Percentiles rank a stretch among this genome's conserved stretches.
These are phyloP conservation scores for Tuber melanosporum DNA, from an alignment of 495 filamentous ascomycete genomes.

Conservation along the genomic window DNA sequence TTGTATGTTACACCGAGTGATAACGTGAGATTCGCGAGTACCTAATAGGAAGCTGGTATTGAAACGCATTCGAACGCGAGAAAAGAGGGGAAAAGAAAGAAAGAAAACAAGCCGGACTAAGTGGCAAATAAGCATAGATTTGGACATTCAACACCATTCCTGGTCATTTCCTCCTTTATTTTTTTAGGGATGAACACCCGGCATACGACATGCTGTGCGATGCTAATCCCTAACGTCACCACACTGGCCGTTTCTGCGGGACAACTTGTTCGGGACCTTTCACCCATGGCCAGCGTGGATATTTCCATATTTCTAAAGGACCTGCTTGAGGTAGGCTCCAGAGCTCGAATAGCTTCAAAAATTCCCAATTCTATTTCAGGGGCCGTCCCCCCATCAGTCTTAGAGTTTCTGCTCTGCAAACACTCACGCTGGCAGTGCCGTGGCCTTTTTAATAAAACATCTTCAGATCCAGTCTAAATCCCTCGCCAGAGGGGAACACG, in stretches of 20 bases:
- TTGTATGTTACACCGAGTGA: neutral
- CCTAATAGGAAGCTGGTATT: neutral
- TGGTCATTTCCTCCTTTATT: neutral
- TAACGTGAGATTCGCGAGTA: slow-evolving; percentile 3
- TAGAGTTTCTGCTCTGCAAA: neutral
- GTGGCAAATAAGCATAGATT: neutral
- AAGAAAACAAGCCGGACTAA: neutral
- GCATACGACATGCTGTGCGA: neutral
- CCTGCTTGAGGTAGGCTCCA: neutral
- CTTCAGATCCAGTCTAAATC: neutral
- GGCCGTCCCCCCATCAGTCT: neutral
- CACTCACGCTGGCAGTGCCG: neutral
- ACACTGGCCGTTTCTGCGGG: neutral
- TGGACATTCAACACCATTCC: neutral
- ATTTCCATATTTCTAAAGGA: neutral
- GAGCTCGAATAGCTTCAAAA: neutral
- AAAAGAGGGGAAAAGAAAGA: neutral
- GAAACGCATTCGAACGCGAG: neutral
- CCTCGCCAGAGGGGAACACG: neutral
- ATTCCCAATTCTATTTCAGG: neutral
- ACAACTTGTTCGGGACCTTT: neutral
- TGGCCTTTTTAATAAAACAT: neutral
- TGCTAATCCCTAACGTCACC: neutral
- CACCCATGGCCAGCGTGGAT: neutral
- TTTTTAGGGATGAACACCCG: neutral